These are phyloP conservation scores for Salix viminalis DNA, from an alignment of 345 rosid species.

Conservation along the genomic window DNA sequence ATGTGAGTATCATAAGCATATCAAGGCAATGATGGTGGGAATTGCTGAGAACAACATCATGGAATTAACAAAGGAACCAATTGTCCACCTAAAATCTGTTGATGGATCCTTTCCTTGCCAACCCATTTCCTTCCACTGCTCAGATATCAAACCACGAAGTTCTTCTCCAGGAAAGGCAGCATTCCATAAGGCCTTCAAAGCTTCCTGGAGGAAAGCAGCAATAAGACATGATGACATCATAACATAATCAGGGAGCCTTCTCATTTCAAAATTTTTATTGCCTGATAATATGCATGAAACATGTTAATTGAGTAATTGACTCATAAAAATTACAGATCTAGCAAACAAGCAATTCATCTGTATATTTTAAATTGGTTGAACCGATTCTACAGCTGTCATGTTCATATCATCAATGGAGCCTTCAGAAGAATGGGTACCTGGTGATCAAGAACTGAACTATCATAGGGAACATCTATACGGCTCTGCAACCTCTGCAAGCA, in stretches of 20 bases:
- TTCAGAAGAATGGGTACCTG: not conserved
- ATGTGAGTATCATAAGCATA: conserved; percentile 11
- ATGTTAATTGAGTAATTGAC: not conserved
- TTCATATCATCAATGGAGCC: not conserved
- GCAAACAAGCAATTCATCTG: not conserved
- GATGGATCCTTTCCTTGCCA: conserved; percentile 99
- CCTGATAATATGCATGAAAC: not conserved
- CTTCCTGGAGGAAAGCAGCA: conserved; percentile 54
- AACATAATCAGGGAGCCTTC: conserved; percentile 5
- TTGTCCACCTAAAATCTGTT: conserved; percentile 83
- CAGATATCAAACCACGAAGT: conserved; percentile 79
- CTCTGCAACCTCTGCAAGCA: conserved; percentile 75
- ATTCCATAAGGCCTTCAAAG: conserved; percentile 80
- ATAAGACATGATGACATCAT: not conserved
- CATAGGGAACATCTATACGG: conserved; percentile 86
- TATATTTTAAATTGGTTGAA: not conserved
- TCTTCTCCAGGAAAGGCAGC: conserved; percentile 92
- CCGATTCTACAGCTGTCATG: not conserved
- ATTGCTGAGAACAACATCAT: not conserved
- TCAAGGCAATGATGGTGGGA: not conserved
- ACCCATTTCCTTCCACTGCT: conserved; percentile 99
- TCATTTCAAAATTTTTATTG: not conserved
- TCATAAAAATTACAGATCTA: not conserved
- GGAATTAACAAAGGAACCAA: not conserved
- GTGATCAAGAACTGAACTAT: conserved; percentile 30